Evolutionary conservation across 2,329 filamentous ascomycete species (phyloP), one percentile per base, ranked within the genome.

Genomic region (Sporothrix variecibatus): DNA sequence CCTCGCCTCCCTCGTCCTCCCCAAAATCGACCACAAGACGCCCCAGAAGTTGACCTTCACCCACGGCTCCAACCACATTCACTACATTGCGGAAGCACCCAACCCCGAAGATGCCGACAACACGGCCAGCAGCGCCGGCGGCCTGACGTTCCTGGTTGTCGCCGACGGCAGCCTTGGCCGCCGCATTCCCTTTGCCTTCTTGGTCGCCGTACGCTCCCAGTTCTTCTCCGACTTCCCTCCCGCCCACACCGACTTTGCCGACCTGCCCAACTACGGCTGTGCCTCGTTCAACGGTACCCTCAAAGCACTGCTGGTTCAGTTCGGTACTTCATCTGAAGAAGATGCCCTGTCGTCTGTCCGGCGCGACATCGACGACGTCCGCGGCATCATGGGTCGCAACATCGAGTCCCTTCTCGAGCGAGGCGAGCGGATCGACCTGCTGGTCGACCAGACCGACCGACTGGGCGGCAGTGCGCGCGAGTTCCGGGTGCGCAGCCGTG

Each of bases 361-460:
- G 83, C 87, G 90, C 73, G 96, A 98, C 84, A 98, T 99, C 79
- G 95, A 98, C 77, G 95, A 94, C 79, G 94, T 97, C 71, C 86
- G 93, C 73, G 93, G 94, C 76, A 97, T 97, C 81, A 97, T 97
- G 95, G 97, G 94, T 73, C 91, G 94, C 85, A 97, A 97, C 81
- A 97, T 98, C 77, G 95, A 97, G 86, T 89, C 93, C 71, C 87
- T 97, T 76, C 85, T 97, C 56, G 94, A 97, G 87, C 87, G 95
- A 46, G 95, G 96, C 51, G 96, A 99, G 87, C 87, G 95, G 77
- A 95, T 99, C 80, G 94, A 98, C 84, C 83, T 98, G 78, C 85
- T 99, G 64, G 95, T 99, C 28, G 95, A 98, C 82, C 98, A 99
- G 90, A 99, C 97, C 68, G 95, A 98, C 81, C 87, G 94, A 60